Percentiles rank a stretch among this genome's conserved stretches.
These are phyloP conservation scores for Adansonia grandidieri DNA, from an alignment of 441 rosid genomes.

Conservation along the genomic window DNA sequence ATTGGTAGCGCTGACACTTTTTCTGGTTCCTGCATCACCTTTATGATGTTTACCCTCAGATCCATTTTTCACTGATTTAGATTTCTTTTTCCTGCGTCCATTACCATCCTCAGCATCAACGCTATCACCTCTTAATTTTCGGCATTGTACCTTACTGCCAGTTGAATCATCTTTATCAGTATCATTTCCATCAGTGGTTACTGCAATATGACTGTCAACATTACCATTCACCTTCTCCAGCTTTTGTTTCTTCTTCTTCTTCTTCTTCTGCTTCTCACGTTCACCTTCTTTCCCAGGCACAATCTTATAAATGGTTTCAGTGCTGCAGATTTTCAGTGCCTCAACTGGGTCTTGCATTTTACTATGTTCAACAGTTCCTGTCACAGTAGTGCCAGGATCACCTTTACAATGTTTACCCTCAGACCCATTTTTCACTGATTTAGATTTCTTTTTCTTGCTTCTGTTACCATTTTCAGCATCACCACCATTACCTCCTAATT, in stretches of 20 bases:
- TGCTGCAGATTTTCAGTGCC: conserved; percentile 13
- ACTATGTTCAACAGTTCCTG: not conserved
- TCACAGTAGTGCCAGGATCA: not conserved
- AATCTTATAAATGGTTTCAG: not conserved
- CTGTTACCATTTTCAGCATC: not conserved
- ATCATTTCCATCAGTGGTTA: not conserved
- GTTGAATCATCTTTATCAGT: not conserved
- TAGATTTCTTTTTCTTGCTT: conserved; percentile 37
- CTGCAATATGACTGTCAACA: conserved; percentile 8
- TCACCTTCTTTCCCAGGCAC: not conserved
- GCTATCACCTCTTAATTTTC: not conserved
- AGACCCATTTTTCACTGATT: not conserved
- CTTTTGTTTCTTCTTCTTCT: conserved; percentile 26
- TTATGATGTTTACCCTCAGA: not conserved
- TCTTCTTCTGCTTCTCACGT: conserved; percentile 19
- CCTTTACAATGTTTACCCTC: not conserved
- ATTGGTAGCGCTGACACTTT: conserved; percentile 20
- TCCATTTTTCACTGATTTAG: conserved; percentile 17
- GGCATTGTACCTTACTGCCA: not conserved
- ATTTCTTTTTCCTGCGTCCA: conserved; percentile 33
- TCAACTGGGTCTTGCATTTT: not conserved
- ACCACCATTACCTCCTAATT: not conserved
- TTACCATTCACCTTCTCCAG: conserved; percentile 2
- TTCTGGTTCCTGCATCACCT: conserved; percentile 21
- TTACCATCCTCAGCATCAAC: conserved; percentile 3